These are phyloP conservation scores for Juglanconis oblonga DNA, from an alignment of 2,329 filamentous ascomycete species.

Conservation along the genomic window DNA sequence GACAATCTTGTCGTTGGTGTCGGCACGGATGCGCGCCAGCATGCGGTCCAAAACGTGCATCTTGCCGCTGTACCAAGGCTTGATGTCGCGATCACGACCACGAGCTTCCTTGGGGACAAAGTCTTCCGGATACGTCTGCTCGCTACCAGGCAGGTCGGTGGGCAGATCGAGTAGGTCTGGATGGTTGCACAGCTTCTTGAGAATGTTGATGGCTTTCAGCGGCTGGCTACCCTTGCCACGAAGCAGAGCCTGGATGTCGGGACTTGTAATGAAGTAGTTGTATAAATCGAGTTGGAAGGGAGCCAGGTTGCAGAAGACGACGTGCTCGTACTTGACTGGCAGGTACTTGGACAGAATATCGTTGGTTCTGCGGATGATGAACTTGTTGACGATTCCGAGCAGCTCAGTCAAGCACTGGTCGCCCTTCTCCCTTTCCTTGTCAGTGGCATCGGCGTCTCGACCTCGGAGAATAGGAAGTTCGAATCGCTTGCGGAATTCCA, in stretches of 20 bases:
- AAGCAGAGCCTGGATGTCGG: conserved; percentile 87
- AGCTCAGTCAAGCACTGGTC: conserved; percentile 81
- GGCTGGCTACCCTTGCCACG: conserved; percentile 94
- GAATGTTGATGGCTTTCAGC: conserved; percentile 89
- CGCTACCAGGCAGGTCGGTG: conserved; percentile 82
- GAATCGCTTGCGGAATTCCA: conserved; percentile 90
- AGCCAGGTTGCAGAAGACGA: conserved; percentile 94
- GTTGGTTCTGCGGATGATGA: conserved; percentile 96
- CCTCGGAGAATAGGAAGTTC: conserved; percentile 90
- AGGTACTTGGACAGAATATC: conserved; percentile 97
- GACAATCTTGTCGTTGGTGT: conserved; percentile 99
- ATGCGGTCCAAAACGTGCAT: conserved; percentile 98
- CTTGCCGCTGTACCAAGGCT: conserved; percentile 95
- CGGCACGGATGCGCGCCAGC: conserved; percentile 90
- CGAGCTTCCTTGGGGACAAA: conserved; percentile 85
- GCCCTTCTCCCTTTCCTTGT: conserved; percentile 76
- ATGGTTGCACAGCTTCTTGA: conserved; percentile 99
- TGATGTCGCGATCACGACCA: conserved; percentile 87
- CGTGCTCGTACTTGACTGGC: conserved; percentile 97
- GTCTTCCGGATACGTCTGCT: conserved; percentile 77
- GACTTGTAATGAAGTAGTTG: conserved; percentile 95
- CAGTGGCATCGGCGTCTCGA: conserved; percentile 84
- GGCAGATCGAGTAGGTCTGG: conserved; percentile 85
- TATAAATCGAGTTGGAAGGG: conserved; percentile 92
- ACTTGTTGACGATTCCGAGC: conserved; percentile 87